Evolutionary conservation across 768 basidiomycete genomes (phyloP).

Genomic region (Saitozyma podzolica): DNA sequence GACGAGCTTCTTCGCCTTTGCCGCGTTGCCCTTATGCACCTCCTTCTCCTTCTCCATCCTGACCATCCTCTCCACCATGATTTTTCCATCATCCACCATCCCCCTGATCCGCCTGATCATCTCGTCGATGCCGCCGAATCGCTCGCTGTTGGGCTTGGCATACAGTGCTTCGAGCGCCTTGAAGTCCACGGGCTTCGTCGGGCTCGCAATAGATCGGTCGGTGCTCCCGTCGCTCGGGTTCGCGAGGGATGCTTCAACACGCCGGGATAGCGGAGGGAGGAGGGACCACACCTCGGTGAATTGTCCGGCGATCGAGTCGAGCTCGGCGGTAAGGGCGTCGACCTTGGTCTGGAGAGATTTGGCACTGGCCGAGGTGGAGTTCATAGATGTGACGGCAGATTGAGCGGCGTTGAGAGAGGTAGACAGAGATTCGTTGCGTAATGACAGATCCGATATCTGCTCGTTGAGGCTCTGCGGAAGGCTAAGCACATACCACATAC

Average conservation of each 20-base stretch:
- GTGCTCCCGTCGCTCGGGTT: slow-evolving; percentile 50
- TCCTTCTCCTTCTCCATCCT: slow-evolving; percentile 88
- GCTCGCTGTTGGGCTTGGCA: slow-evolving; percentile 52
- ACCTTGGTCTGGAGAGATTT: slow-evolving; percentile 34
- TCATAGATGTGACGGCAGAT: slow-evolving; percentile 21
- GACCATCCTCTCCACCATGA: slow-evolving; percentile 77
- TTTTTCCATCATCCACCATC: slow-evolving; percentile 76
- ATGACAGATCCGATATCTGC: slow-evolving; percentile 36
- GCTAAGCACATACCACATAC: not conserved
- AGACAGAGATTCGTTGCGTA: slow-evolving; percentile 45
- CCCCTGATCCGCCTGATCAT: slow-evolving; percentile 77
- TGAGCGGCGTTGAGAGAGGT: slow-evolving; percentile 43
- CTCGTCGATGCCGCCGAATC: slow-evolving; percentile 70
- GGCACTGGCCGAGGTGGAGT: slow-evolving; percentile 16
- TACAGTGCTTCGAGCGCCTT: slow-evolving; percentile 82
- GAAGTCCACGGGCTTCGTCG: slow-evolving; percentile 72
- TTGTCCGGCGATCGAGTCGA: slow-evolving; percentile 62
- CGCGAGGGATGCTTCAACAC: slow-evolving; percentile 58
- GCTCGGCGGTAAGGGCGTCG: slow-evolving; percentile 55
- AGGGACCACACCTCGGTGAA: slow-evolving; percentile 75
- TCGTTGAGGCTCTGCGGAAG: slow-evolving; percentile 30
- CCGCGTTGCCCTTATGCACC: slow-evolving; percentile 85
- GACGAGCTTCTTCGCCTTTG: slow-evolving; percentile 84
- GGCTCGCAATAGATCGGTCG: slow-evolving; percentile 51
- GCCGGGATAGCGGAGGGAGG: slow-evolving; percentile 80